phyloP scores from a whole-genome alignment of 768 basidiomycete genomes.

The Rhodotorula paludigena region DNA sequence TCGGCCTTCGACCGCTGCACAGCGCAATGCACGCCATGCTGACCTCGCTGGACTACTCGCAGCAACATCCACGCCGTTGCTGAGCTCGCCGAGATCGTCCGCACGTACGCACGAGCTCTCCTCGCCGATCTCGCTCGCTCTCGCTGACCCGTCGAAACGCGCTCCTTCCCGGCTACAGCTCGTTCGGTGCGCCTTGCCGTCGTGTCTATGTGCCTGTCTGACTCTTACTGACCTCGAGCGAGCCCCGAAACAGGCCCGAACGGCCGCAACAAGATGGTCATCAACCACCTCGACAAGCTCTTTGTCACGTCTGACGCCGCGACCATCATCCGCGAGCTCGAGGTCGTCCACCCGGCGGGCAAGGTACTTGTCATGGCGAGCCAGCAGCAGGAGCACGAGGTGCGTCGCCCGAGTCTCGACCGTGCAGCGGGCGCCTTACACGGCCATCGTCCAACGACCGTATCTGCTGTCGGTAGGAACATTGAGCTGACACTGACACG shows the following conservation, averaged over 20 bases:
- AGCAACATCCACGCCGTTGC: slow-evolving; percentile 94
- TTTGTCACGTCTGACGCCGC: slow-evolving; percentile 99
- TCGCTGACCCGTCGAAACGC: neutral
- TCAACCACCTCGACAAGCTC: slow-evolving; percentile 90
- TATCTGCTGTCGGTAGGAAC: neutral
- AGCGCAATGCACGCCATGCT: neutral
- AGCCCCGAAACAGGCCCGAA: slow-evolving; percentile 29
- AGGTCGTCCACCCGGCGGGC: slow-evolving; percentile 96
- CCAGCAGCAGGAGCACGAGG: slow-evolving; percentile 92
- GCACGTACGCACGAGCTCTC: slow-evolving; percentile 53
- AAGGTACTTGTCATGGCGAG: slow-evolving; percentile 99
- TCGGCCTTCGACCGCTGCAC: neutral
- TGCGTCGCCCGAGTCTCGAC: slow-evolving; percentile 48
- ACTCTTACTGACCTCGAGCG: neutral
- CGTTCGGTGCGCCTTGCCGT: slow-evolving; percentile 24
- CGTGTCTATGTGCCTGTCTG: neutral
- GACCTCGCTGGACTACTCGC: neutral
- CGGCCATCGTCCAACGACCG: too few relatives aligned
- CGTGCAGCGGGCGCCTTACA: too few relatives aligned
- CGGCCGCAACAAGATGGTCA: slow-evolving; percentile 96
- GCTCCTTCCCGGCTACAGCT: slow-evolving; percentile 6
- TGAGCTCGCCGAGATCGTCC: slow-evolving; percentile 87
- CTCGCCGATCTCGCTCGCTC: neutral
- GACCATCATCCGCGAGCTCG: slow-evolving; percentile 94
- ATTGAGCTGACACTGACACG: neutral